Conservation (phyloP, 2,329 filamentous ascomycete genomes). For the Fusarium sp. region DNA sequence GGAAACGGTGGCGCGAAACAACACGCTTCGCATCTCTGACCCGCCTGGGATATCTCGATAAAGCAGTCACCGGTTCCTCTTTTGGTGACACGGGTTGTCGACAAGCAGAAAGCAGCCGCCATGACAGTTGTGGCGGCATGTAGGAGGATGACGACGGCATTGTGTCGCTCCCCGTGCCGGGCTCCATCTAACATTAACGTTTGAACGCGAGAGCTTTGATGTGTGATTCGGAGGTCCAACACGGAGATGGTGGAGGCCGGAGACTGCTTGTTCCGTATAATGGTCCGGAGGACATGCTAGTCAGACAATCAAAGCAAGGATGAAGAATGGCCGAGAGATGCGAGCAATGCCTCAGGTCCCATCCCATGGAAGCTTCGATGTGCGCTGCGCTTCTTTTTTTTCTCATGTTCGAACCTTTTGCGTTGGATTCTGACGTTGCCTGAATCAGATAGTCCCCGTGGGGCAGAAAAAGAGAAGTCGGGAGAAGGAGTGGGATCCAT, state of each 20-base stretch:
- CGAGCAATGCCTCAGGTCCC: slow-evolving; percentile 13
- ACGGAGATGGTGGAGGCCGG: slow-evolving; percentile 22
- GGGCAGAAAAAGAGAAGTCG: slow-evolving; percentile 12
- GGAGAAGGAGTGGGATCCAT: neutral
- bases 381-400: neutral
- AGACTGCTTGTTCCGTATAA: slow-evolving; percentile 16
- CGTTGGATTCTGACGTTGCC: slow-evolving; percentile 11
- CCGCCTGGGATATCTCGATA: slow-evolving; percentile 27
- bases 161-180: slow-evolving; percentile 13
- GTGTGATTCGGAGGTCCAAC: slow-evolving; percentile 6
- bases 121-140: slow-evolving; percentile 39
- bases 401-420: slow-evolving; percentile 1
- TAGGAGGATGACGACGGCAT: slow-evolving; percentile 10
- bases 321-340: slow-evolving; percentile 22
- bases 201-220: slow-evolving; percentile 3
- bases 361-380: slow-evolving; percentile 16
- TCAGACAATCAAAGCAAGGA: slow-evolving; percentile 23
- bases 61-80: slow-evolving; percentile 17
- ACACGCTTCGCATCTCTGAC: slow-evolving; percentile 19
- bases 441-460: slow-evolving; percentile 23
- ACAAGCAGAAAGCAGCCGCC: slow-evolving; percentile 2
- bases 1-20: slow-evolving; percentile 29
- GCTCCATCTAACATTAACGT: slow-evolving; percentile 16
- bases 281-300: slow-evolving; percentile 30
- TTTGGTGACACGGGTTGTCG: slow-evolving; percentile 3